A percentile compares a stretch with the other conserved stretches of the same genome.
These are phyloP conservation scores for Globisporangium emineosum DNA, from an alignment of 352 stramenopile species.

Conservation along the genomic window DNA sequence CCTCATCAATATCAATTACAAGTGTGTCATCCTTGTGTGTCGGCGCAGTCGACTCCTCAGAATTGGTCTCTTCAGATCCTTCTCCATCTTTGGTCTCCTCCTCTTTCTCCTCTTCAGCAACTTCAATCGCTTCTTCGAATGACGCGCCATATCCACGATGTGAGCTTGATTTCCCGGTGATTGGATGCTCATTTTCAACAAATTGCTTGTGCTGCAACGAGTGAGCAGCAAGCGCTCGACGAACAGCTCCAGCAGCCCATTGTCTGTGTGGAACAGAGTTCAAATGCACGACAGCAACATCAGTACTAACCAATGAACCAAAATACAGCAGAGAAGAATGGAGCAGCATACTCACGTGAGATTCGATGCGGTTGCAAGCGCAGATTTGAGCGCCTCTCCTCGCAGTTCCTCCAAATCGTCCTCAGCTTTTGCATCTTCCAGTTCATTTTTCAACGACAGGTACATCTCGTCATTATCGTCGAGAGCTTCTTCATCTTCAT, in stretches of 20 bases:
- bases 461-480: slow-evolving; percentile 45
- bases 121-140: slow-evolving; percentile 3
- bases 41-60: not conserved
- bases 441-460: slow-evolving; percentile 55
- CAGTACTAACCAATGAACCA: no score
- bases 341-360: slow-evolving; percentile 47
- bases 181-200: slow-evolving; percentile 13
- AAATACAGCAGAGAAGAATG: not conserved
- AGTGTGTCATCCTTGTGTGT: not conserved
- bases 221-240: slow-evolving; percentile 66
- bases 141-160: not conserved
- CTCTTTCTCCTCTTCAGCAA: slow-evolving; percentile 15
- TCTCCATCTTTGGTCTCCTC: slow-evolving; percentile 8
- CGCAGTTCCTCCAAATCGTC: slow-evolving; percentile 59
- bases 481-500: slow-evolving; percentile 10
- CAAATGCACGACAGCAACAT: no score
- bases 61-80: not conserved
- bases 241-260: slow-evolving; percentile 79
- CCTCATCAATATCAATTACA: not conserved
- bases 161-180: slow-evolving; percentile 2
- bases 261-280: slow-evolving; percentile 30
- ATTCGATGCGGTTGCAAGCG: slow-evolving; percentile 79
- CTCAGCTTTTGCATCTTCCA: slow-evolving; percentile 70
- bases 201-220: slow-evolving; percentile 35
- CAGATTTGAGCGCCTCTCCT: slow-evolving; percentile 72